A percentile compares a stretch with the other conserved stretches of the same genome.
These are phyloP conservation scores for Quercus suber DNA, from an alignment of 306 rosid species.

Conservation along the genomic window DNA sequence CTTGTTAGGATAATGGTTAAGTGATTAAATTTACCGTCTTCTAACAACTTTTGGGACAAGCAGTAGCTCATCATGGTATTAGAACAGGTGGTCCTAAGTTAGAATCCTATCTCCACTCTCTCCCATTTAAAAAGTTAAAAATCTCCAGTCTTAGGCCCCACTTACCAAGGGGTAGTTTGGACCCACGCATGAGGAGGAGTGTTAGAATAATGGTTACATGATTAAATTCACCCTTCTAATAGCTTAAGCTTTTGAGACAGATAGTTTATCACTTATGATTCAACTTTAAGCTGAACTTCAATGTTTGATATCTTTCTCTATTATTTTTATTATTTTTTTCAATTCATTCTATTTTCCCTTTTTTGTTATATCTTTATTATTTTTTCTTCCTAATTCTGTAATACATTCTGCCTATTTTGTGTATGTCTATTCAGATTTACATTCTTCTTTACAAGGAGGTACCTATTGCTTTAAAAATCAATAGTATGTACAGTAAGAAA, in stretches of 20 bases:
- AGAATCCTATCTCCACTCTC: too few species aligned
- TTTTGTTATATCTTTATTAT: not conserved
- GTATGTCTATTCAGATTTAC: constrained; percentile 61
- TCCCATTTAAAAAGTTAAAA: too few species aligned
- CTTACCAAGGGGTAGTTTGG: too few species aligned
- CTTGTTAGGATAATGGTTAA: not conserved
- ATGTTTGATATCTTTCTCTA: not conserved
- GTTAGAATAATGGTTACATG: too few species aligned
- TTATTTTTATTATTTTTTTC: not conserved
- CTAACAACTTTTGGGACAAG: too few species aligned
- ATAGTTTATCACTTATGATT: not conserved
- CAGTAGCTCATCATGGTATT: too few species aligned
- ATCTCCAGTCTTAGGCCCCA: too few species aligned
- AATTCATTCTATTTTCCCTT: not conserved
- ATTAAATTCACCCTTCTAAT: too few species aligned
- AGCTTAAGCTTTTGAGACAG: too few species aligned
- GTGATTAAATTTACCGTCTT: too few species aligned
- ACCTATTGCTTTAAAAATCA: constrained; percentile 94
- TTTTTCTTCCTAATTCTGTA: not conserved
- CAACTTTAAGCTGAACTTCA: not conserved
- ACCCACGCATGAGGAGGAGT: too few species aligned
- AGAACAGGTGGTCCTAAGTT: too few species aligned
- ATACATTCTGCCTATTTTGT: not conserved
- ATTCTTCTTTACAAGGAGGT: constrained; percentile 98
- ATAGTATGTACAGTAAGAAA: constrained; percentile 93